A percentile compares a stretch with the other conserved stretches of the same genome.
These are phyloP conservation scores for Juncus inflexus DNA, from an alignment of 176 grass and related monocot genomes.

Conservation along the genomic window DNA sequence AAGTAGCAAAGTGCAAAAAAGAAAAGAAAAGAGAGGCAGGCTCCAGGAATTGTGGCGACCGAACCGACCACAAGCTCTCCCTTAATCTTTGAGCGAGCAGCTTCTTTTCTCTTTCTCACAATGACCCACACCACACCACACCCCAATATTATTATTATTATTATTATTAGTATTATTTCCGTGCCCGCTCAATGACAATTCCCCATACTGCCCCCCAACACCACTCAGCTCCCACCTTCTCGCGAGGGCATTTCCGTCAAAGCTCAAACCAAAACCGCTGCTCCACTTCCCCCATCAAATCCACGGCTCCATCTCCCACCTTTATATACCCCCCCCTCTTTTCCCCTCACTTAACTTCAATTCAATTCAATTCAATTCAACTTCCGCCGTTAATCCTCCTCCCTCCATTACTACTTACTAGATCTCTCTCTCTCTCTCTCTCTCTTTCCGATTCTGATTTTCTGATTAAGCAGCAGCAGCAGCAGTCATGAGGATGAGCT, in stretches of 20 bases:
- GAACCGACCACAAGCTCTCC: too few species aligned
- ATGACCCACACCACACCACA: too few species aligned
- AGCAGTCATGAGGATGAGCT: slow-evolving; percentile 37
- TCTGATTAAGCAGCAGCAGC: too few species aligned
- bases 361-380: background rate
- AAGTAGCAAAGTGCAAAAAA: background rate
- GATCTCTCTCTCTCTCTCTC: background rate
- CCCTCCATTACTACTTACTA: background rate
- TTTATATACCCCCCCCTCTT: slow-evolving; percentile 31
- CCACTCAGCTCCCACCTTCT: background rate
- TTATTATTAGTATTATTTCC: too few species aligned
- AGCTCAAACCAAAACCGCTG: slow-evolving; percentile 30
- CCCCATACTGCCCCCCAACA: background rate
- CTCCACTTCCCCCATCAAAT: slow-evolving; percentile 34
- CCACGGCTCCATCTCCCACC: slow-evolving; percentile 32
- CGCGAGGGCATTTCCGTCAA: slow-evolving; percentile 5
- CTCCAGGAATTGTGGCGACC: too few species aligned
- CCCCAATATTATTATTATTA: background rate
- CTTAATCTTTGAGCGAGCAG: too few species aligned
- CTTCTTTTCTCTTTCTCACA: background rate
- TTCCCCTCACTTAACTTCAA: background rate
- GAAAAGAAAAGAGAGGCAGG: too few species aligned
- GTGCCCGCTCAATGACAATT: background rate
- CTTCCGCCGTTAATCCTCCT: background rate
- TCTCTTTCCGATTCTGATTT: too few species aligned